phyloP scores from a whole-genome alignment of 148 eudicot genomes.

The Nepenthes mirabilis region DNA sequence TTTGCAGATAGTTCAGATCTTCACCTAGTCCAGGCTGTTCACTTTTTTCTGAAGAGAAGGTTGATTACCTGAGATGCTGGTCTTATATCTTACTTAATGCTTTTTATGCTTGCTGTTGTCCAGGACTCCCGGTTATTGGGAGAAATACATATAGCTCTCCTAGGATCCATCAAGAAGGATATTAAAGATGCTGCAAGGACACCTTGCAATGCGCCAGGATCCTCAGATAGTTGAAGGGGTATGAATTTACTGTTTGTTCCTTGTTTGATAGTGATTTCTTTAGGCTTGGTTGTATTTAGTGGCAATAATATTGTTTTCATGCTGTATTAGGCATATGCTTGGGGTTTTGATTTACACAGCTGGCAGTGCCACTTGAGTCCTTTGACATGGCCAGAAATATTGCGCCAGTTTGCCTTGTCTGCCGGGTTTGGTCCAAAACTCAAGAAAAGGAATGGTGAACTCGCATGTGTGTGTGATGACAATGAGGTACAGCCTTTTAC shows the following conservation, averaged over 20 bases:
- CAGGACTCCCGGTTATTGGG: slow-evolving; percentile 80
- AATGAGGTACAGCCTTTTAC: slow-evolving; percentile 60
- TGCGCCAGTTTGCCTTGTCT: slow-evolving; percentile 76
- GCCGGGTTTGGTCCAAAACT: slow-evolving; percentile 86
- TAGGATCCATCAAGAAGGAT: slow-evolving; percentile 58
- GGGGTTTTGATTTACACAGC: slow-evolving; percentile 84
- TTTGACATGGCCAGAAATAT: slow-evolving; percentile 80
- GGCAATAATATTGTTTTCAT: background rate
- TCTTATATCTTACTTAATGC: background rate
- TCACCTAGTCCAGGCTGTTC: slow-evolving; percentile 1
- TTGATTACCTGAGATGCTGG: slow-evolving; percentile 3
- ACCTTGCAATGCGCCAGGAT: slow-evolving; percentile 74
- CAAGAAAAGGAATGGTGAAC: slow-evolving; percentile 43
- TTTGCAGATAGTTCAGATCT: slow-evolving; percentile 1
- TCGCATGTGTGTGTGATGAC: slow-evolving; percentile 42
- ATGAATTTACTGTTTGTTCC: slow-evolving; percentile 4
- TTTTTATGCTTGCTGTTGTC: background rate
- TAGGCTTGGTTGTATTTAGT: background rate
- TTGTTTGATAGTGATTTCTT: background rate
- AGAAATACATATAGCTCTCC: slow-evolving; percentile 70
- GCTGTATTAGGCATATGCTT: slow-evolving; percentile 61
- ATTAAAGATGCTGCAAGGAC: slow-evolving; percentile 87
- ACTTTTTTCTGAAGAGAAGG: background rate
- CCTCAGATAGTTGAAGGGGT: slow-evolving; percentile 94
- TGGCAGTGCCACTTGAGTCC: slow-evolving; percentile 78